Evolutionary conservation across 768 basidiomycete species (phyloP), one percentile per base, ranked within the genome.

Genomic region (Trametes meyenii): DNA sequence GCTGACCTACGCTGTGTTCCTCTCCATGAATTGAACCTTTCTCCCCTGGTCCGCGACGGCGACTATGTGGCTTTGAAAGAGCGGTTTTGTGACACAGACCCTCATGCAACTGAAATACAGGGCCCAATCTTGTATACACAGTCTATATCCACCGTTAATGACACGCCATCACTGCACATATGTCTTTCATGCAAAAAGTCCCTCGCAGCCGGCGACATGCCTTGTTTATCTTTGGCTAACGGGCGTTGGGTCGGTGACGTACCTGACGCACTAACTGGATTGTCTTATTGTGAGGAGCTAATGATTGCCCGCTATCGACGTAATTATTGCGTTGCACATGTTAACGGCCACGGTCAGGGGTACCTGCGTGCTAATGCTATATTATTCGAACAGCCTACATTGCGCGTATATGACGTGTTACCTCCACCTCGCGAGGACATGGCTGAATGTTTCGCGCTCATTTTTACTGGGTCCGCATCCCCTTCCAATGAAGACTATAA

Each of bases 301-400:
- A n/a, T 66, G 17, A 60, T 69, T n/a, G 55, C 63, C 1, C 38
- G 63, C 16, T 44, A 39, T 26, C 33, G 60, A 13, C 63, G 61
- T 23, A 67, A 67, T 44, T 52, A 42, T 8, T 67, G 69, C 61
- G 61, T 70, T 14, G 50, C 10, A 13, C 35, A 42, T 39, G 35
- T 17, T 57, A 56, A 17, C 45, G 59, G 17, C n/a, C n/a, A n/a
- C n/a, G n/a, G n/a, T n/a, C 50, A 62, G 51, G 38, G 57, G 4
- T 75, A 76, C 54, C 75, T 79, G 75, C 64, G 54, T 0, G 75
- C 74, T 0, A 78, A 78, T 67, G 66, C 68, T 0, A 67, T 77
- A 2, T 65, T 69, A 14, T 78, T 74, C 64, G 63, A 67, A 5
- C 67, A 68, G 12, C 77, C 77, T 14, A 68, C 69, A 0, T 60